Conservation (phyloP, 116 monocot genomes). For the Cymodocea nodosa region DNA sequence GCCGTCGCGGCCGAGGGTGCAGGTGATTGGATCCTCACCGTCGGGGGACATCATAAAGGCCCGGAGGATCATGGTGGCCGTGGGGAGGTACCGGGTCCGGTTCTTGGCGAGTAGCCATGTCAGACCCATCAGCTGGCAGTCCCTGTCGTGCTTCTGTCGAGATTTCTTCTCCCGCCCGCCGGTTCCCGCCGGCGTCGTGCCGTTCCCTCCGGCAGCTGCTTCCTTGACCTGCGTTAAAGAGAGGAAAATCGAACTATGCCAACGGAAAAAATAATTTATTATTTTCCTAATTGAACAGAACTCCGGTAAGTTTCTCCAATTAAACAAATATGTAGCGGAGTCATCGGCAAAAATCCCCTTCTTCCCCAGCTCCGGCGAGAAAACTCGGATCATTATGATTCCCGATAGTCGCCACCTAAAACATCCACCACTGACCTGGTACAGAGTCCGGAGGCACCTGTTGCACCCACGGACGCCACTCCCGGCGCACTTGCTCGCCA, state of each 20-base stretch:
- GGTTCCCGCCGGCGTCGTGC: neutral
- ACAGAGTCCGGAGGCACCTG: slow-evolving; percentile 50
- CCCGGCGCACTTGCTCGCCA: slow-evolving; percentile 44
- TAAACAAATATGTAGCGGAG: no score
- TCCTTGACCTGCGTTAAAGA: neutral
- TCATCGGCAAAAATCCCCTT: no score
- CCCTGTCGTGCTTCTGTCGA: slow-evolving; percentile 10
- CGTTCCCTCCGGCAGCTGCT: neutral
- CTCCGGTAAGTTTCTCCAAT: no score
- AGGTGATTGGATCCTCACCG: slow-evolving; percentile 14
- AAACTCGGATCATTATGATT: no score
- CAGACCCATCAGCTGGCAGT: slow-evolving; percentile 78
- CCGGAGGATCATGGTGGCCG: slow-evolving; percentile 44
- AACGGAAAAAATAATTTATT: neutral
- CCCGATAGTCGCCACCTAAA: no score
- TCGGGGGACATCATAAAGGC: slow-evolving; percentile 35
- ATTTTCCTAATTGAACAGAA: neutral
- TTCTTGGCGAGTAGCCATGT: slow-evolving; percentile 73
- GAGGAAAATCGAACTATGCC: neutral
- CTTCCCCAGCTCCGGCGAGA: no score
- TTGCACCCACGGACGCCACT: slow-evolving; percentile 39
- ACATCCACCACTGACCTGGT: slow-evolving; percentile 22
- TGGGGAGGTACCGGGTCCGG: slow-evolving; percentile 47
- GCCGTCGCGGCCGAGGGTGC: slow-evolving; percentile 25
- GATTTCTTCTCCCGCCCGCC: slow-evolving; percentile 1